phyloP scores from a whole-genome alignment of 2,329 filamentous ascomycete species.

The Colletotrichum sansevieriae region DNA sequence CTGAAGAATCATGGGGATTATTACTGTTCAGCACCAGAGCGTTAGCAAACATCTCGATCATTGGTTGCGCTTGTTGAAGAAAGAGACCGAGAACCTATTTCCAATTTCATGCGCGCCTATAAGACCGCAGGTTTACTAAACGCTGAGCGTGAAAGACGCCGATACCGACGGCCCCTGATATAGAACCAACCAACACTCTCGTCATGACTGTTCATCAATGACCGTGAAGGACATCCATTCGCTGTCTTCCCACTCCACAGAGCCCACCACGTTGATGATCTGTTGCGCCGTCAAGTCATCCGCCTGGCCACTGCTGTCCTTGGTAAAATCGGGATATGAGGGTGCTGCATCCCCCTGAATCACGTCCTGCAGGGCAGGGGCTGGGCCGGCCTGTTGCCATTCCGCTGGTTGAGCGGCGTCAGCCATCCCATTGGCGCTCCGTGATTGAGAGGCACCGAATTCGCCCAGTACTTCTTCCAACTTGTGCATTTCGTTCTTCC shows the following conservation, averaged over 20 bases:
- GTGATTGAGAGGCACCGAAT: slow-evolving; percentile 8
- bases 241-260: slow-evolving; percentile 35
- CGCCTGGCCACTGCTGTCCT: slow-evolving; percentile 34
- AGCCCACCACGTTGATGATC: slow-evolving; percentile 36
- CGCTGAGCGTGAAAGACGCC: background rate
- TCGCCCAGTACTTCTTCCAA: slow-evolving; percentile 54
- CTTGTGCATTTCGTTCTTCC: slow-evolving; percentile 60
- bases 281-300: slow-evolving; percentile 35
- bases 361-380: background rate
- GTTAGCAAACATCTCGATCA: background rate
- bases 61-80: too few relatives aligned
- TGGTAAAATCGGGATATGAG: background rate
- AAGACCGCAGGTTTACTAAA: too few relatives aligned
- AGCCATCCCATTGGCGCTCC: background rate
- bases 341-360: background rate
- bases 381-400: slow-evolving; percentile 6
- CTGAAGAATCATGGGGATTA: background rate
- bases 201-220: slow-evolving; percentile 10
- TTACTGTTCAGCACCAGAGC: too few relatives aligned
- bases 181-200: background rate
- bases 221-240: slow-evolving; percentile 37
- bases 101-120: too few relatives aligned
- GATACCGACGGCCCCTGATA: background rate
- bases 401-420: background rate
- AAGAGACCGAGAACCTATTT: too few relatives aligned